phyloP scores from a whole-genome alignment of 192 early-diverging fungal genomes.

The Entomortierella beljakovae region DNA sequence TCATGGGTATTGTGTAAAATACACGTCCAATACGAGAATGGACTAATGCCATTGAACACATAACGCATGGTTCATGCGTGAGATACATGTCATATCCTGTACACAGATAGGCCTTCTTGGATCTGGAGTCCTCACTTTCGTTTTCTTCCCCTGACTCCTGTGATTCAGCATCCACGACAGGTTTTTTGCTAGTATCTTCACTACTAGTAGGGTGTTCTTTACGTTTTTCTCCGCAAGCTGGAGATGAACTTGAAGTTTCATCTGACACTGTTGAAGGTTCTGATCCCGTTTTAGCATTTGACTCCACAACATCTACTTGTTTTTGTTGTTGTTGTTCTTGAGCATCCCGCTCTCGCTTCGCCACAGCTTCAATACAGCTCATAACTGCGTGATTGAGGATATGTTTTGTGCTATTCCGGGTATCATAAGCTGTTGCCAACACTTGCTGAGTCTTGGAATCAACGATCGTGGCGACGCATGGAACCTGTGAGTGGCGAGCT shows the following conservation, averaged over 20 bases:
- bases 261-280: background rate
- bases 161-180: background rate
- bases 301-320: background rate
- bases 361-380: constrained; percentile 78
- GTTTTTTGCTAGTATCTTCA: constrained; percentile 9
- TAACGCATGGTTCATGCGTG: constrained; percentile 87
- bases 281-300: constrained; percentile 13
- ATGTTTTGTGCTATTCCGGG: constrained; percentile 59
- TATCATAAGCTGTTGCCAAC: constrained; percentile 63
- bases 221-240: constrained; percentile 36
- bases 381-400: constrained; percentile 85
- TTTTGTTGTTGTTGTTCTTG: background rate
- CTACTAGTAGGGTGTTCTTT: constrained; percentile 19
- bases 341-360: constrained; percentile 63
- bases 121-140: background rate
- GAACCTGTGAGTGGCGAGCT: too few relatives aligned
- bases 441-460: constrained; percentile 62
- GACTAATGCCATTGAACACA: constrained; percentile 96
- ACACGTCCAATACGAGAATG: constrained; percentile 91
- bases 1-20: constrained; percentile 74
- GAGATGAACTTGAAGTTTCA: background rate
- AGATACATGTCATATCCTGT: constrained; percentile 87
- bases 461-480: constrained; percentile 64
- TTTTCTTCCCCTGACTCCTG: background rate
- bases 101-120: constrained; percentile 75